Percentiles rank a stretch among this genome's conserved stretches.
Evolutionary conservation across 257 asterid genomes (phyloP).

Genomic region (Jasminum sambac): DNA sequence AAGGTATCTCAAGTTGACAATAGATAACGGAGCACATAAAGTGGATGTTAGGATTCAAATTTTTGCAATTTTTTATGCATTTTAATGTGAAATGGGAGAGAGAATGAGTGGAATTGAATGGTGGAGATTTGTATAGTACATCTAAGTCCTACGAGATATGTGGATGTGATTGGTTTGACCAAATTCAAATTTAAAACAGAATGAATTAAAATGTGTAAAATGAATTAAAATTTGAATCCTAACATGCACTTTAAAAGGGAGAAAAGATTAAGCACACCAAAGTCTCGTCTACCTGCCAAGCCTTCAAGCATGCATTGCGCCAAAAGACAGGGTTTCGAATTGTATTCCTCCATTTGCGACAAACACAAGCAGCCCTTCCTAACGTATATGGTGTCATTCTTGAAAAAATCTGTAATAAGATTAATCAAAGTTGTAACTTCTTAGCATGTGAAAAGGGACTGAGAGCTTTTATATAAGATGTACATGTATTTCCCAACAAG

Average conservation of each 20-base stretch:
- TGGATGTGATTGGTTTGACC: too few species aligned
- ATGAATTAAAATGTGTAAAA: too few species aligned
- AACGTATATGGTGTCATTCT: conserved; percentile 73
- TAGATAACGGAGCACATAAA: conserved; percentile 7
- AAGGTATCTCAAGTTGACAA: conserved; percentile 18
- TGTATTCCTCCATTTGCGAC: conserved; percentile 95
- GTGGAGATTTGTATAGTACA: too few species aligned
- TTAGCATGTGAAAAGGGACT: background rate
- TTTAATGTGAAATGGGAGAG: too few species aligned
- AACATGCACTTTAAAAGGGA: too few species aligned
- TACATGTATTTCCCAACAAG: background rate
- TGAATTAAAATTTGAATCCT: too few species aligned
- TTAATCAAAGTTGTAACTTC: conserved; percentile 16
- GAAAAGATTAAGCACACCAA: conserved; percentile 17
- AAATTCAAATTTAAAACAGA: too few species aligned
- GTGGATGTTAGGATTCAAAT: too few species aligned
- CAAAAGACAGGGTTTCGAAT: conserved; percentile 91
- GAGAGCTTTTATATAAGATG: background rate
- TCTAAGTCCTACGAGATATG: too few species aligned
- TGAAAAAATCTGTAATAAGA: conserved; percentile 61
- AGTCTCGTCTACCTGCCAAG: conserved; percentile 72
- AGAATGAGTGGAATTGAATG: too few species aligned
- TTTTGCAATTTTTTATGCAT: too few species aligned
- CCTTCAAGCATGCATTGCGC: conserved; percentile 88
- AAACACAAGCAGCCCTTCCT: conserved; percentile 93